These are phyloP conservation scores for Mortierella sp. DNA, from an alignment of 371 early-diverging fungal genomes.

Conservation along the genomic window DNA sequence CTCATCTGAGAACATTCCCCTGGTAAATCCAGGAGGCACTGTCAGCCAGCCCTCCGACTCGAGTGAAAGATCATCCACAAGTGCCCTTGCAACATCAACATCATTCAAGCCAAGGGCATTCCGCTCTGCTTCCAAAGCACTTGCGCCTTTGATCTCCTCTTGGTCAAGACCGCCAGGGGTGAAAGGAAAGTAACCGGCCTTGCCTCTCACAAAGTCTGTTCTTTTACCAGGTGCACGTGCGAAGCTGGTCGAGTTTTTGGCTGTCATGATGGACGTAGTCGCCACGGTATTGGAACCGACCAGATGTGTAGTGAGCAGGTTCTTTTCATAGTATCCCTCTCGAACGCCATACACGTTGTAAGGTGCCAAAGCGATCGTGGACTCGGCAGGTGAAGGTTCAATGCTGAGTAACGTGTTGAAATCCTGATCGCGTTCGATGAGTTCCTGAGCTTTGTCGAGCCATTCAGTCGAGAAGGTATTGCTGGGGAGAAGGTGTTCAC, in stretches of 20 bases:
- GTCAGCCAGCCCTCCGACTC: slow-evolving; percentile 54
- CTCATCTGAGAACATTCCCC: slow-evolving; percentile 57
- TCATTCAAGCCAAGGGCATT: slow-evolving; percentile 57
- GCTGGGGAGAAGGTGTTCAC: slow-evolving; percentile 49
- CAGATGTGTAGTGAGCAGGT: slow-evolving; percentile 46
- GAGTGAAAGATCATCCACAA: slow-evolving; percentile 42
- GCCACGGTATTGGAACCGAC: slow-evolving; percentile 27
- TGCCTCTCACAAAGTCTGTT: slow-evolving; percentile 80
- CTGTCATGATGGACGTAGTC: slow-evolving; percentile 57
- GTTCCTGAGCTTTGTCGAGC: slow-evolving; percentile 52
- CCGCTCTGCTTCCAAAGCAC: slow-evolving; percentile 30
- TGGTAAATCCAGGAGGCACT: slow-evolving; percentile 74
- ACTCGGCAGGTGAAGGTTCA: slow-evolving; percentile 59
- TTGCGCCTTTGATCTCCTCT: slow-evolving; percentile 41
- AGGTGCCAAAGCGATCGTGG: slow-evolving; percentile 58
- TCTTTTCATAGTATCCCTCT: slow-evolving; percentile 59
- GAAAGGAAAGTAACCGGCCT: slow-evolving; percentile 79
- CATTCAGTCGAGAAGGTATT: slow-evolving; percentile 46
- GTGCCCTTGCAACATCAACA: slow-evolving; percentile 56
- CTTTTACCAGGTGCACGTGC: slow-evolving; percentile 70
- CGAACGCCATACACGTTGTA: slow-evolving; percentile 63
- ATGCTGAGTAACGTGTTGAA: slow-evolving; percentile 56
- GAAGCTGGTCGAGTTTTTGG: slow-evolving; percentile 82
- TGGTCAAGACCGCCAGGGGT: slow-evolving; percentile 72
- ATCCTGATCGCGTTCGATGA: slow-evolving; percentile 59